These are phyloP conservation scores for Mortierella sp. DNA, from an alignment of 371 early-diverging fungal genomes.

Conservation along the genomic window DNA sequence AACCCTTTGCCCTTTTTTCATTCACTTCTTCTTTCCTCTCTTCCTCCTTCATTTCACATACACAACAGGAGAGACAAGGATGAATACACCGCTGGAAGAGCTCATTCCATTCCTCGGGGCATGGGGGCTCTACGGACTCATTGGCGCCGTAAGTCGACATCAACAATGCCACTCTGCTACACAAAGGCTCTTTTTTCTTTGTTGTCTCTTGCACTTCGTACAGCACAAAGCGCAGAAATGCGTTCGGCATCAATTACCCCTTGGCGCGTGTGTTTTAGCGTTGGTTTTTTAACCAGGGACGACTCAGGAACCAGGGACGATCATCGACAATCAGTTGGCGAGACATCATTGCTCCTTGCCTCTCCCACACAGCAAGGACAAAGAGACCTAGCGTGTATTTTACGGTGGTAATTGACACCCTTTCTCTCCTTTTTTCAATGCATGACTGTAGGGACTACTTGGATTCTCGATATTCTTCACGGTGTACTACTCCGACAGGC, in stretches of 20 bases:
- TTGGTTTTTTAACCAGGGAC: neutral
- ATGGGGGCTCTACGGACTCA: slow-evolving; percentile 33
- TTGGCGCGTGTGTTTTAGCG: neutral
- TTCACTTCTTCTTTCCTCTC: neutral
- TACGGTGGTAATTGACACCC: neutral
- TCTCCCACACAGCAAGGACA: no score
- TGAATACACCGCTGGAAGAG: slow-evolving; percentile 11
- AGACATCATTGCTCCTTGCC: neutral
- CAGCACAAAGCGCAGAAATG: neutral
- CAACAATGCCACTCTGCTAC: neutral
- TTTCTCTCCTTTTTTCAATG: neutral
- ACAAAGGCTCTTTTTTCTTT: neutral
- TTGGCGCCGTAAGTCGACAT: slow-evolving; percentile 24
- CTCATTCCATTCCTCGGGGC: slow-evolving; percentile 27
- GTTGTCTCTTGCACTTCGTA: neutral
- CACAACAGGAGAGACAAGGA: neutral
- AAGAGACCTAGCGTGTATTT: no score
- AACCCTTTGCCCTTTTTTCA: neutral
- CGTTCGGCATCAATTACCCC: neutral
- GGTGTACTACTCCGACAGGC: slow-evolving; percentile 67
- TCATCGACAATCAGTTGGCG: neutral
- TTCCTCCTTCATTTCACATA: neutral
- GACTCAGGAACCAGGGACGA: neutral
- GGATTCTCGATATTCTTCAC: slow-evolving; percentile 64
- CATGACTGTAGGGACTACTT: slow-evolving; percentile 55